Conservation (phyloP, 176 grass and related monocot genomes). For the Oryza officinalis region DNA sequence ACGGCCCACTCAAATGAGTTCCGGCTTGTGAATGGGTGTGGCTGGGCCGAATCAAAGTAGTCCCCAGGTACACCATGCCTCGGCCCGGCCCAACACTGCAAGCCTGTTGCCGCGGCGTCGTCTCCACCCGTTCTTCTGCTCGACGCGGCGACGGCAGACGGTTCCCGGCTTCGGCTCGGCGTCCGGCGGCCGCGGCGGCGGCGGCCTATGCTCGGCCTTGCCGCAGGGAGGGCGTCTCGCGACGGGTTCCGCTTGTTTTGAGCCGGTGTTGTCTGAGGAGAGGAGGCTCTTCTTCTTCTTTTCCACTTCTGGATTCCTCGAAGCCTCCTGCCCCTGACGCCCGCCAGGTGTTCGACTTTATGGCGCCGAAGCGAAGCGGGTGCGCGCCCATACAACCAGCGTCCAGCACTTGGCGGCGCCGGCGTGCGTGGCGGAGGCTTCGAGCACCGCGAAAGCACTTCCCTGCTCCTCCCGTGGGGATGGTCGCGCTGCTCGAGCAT, state of each 20-base stretch:
- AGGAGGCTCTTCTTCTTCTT: too few species aligned
- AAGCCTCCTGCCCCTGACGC: background rate
- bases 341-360: slow-evolving; percentile 25
- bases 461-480: background rate
- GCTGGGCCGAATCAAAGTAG: background rate
- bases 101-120: background rate
- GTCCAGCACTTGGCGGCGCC: background rate
- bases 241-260: background rate
- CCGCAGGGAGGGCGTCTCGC: background rate
- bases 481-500: background rate
- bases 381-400: too few species aligned
- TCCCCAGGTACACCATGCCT: background rate
- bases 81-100: background rate
- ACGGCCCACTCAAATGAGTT: background rate
- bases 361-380: background rate
- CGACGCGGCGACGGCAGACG: background rate
- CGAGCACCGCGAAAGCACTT: too few species aligned
- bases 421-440: background rate
- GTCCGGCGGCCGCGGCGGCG: background rate
- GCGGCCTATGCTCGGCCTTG: background rate
- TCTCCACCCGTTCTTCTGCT: background rate
- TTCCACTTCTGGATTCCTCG: background rate
- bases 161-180: background rate
- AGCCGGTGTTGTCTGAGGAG: background rate
- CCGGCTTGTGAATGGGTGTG: background rate